These are phyloP conservation scores for Tetrastigma voinierianum DNA, from an alignment of 164 flowering plant species.

Conservation along the genomic window DNA sequence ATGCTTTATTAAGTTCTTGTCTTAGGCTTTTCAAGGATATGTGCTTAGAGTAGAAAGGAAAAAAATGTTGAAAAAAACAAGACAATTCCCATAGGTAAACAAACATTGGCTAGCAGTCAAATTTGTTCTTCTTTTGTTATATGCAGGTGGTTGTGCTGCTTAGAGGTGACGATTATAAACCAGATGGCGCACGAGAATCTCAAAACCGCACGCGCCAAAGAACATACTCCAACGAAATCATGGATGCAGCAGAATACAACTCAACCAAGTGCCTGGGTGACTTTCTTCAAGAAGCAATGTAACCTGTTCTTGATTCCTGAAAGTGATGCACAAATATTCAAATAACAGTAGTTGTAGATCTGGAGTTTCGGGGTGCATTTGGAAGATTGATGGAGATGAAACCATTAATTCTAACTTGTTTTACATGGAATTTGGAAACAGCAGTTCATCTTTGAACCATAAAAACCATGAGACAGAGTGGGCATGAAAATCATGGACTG, in stretches of 20 bases:
- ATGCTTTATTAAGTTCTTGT: too few species aligned
- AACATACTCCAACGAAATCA: constrained; percentile 52
- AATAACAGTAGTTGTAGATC: constrained; percentile 6
- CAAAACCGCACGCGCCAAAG: constrained; percentile 15
- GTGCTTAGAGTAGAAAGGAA: too few species aligned
- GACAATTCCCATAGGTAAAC: background rate
- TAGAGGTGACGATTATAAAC: constrained; percentile 26
- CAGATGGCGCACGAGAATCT: constrained; percentile 9
- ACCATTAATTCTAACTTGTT: constrained; percentile 3
- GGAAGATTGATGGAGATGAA: constrained; percentile 7
- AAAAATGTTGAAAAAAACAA: background rate
- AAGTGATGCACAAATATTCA: background rate
- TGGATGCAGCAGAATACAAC: constrained; percentile 51
- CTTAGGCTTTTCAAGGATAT: too few species aligned
- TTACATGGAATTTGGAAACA: constrained; percentile 17
- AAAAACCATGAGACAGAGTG: background rate
- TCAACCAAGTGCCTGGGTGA: constrained; percentile 37
- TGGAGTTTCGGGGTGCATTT: constrained; percentile 1
- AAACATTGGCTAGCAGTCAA: background rate
- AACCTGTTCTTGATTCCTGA: constrained; percentile 31
- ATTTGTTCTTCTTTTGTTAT: constrained; percentile 1
- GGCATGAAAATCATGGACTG: constrained; percentile 1
- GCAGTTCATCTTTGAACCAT: background rate
- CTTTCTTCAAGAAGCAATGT: constrained; percentile 18
- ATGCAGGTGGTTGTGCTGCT: constrained; percentile 40